phyloP scores from a whole-genome alignment of 306 rosid genomes.

The Cucurbita pepo region DNA sequence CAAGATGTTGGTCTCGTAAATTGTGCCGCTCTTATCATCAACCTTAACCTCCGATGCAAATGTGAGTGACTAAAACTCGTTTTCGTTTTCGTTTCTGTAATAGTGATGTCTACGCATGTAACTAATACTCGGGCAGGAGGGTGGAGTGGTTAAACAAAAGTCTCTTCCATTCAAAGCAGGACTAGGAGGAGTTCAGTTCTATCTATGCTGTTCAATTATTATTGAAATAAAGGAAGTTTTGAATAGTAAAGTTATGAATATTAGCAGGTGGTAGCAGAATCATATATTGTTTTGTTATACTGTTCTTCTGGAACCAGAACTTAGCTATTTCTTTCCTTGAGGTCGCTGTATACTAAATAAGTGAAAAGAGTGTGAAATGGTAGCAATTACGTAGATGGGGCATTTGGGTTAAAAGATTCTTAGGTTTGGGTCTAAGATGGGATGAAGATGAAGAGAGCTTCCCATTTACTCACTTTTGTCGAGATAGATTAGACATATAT shows the following conservation, averaged over 20 bases:
- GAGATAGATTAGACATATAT: no score
- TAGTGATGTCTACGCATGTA: neutral
- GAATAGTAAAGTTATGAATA: neutral
- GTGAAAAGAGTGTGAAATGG: no score
- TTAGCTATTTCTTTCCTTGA: no score
- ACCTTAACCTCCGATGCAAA: conserved; percentile 1
- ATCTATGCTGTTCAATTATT: neutral
- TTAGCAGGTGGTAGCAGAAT: neutral
- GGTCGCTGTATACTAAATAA: no score
- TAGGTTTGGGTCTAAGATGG: no score
- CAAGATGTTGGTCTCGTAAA: conserved; percentile 8
- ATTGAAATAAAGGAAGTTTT: neutral
- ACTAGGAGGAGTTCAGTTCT: neutral
- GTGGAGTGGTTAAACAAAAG: neutral
- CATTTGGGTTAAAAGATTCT: no score
- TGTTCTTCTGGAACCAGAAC: neutral
- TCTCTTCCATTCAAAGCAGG: neutral
- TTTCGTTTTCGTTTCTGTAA: conserved; percentile 3
- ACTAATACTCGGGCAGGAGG: neutral
- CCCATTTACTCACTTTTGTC: no score
- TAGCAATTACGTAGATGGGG: no score
- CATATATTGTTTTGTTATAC: neutral
- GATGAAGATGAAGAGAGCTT: no score
- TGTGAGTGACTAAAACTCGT: neutral
- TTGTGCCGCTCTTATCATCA: neutral